Percentiles rank a stretch among this genome's conserved stretches.
phyloP scores from a whole-genome alignment of 2,329 filamentous ascomycete species.

The Hymenoscyphus albidus region DNA sequence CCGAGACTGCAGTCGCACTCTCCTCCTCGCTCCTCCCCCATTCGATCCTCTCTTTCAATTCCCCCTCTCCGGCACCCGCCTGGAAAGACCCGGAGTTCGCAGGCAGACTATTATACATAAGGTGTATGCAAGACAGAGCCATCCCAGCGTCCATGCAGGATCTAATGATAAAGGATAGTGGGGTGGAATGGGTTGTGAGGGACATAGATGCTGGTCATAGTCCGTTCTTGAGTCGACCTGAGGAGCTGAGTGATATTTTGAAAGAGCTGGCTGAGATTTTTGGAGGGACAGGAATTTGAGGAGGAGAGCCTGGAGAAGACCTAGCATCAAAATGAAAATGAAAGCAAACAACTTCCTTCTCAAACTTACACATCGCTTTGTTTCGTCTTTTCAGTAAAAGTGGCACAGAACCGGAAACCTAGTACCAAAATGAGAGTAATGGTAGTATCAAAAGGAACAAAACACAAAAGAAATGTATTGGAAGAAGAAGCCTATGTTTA shows the following conservation, averaged over 20 bases:
- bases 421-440: neutral
- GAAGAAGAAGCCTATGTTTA: neutral
- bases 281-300: neutral
- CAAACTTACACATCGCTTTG: neutral
- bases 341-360: neutral
- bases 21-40: neutral
- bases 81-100: neutral
- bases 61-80: constrained; percentile 2
- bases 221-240: neutral
- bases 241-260: neutral
- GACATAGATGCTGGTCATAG: neutral
- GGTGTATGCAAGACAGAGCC: neutral
- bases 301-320: neutral
- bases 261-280: neutral
- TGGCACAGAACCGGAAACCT: neutral
- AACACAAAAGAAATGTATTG: neutral
- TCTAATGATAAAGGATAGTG: neutral
- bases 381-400: neutral
- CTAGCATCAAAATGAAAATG: neutral
- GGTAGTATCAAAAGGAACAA: neutral
- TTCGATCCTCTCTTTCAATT: neutral
- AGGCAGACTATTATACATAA: neutral
- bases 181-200: neutral
- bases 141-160: neutral
- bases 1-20: neutral